Base-by-base conservation (phyloP, 495 filamentous ascomycete genomes). In the Apiosordaria backusii region DNA sequence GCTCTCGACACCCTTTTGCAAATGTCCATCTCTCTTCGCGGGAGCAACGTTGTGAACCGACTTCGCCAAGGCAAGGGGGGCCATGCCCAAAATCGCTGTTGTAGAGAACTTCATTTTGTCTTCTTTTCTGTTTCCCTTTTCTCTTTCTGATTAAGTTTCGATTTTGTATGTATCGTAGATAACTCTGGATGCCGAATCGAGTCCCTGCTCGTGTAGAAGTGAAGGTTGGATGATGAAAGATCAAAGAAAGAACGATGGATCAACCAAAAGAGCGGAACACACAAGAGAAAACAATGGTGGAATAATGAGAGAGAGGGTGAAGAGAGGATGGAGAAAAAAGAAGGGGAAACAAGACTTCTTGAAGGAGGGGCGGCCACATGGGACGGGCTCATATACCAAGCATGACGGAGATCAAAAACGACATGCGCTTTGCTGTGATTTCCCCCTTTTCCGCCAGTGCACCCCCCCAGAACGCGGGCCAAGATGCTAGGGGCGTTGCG, bases 191-290 rank as follows among this genome's bases (percentile, higher is more conserved):
- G 67, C 63, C 57, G 64, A 71, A 64, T 80, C 81, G 83, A 85
- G 83, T 75, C 79, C 83, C 83, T 84, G 83, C 83, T 85, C 83
- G 83, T 78, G 71, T 77, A 72, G 74, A 80, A 80, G 74, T 68
- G 71, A 77, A 77, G 62, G 22, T 27, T 13, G 4, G 74, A 70
- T 74, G 67, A 74, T 72, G 67, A 67, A 66, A 70, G 71, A 76
- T 72, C 67, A 72, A 68, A 76, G 72, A 75, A 73, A 73, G 71
- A 75, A 70, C 69, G 70, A 65, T 64, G 74, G 67, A 74, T 69
- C 71, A 71, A 72, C 73, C 78, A 71, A 81, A 79, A 76, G 71
- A 72, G 67, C 21, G 64, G 67, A 68, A 61, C 68, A 64, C 69
- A 67, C 64, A 66, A 71, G 62, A 67, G 29, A 62, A 71, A 65